Conservation (phyloP, 305 asterid species). For the Fraxinus dipetala region DNA sequence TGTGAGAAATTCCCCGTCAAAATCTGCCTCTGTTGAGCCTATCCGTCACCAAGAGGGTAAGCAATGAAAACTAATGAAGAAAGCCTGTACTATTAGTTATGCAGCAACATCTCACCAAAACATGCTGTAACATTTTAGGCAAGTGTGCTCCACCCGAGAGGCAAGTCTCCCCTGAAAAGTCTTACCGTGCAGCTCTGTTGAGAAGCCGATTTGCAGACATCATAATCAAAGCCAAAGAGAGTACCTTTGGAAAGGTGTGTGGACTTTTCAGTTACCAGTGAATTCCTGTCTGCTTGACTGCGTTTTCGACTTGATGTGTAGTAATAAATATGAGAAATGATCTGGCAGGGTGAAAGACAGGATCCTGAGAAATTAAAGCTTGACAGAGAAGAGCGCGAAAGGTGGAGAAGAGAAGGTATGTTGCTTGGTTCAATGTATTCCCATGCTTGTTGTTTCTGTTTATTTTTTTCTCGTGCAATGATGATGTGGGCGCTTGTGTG, state of each 20-base stretch:
- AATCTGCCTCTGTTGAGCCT: slow-evolving; percentile 37
- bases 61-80: slow-evolving; percentile 55
- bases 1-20: slow-evolving; percentile 35
- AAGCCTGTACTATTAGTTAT: slow-evolving; percentile 37
- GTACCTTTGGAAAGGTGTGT: slow-evolving; percentile 45
- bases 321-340: slow-evolving; percentile 17
- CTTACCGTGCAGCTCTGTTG: slow-evolving; percentile 76
- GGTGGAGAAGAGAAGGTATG: slow-evolving; percentile 63
- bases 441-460: neutral
- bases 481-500: neutral
- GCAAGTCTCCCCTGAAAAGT: slow-evolving; percentile 80
- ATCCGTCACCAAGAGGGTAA: slow-evolving; percentile 56
- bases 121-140: slow-evolving; percentile 58
- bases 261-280: slow-evolving; percentile 10
- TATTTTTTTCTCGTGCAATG: neutral
- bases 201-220: slow-evolving; percentile 76
- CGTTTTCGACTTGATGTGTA: slow-evolving; percentile 10
- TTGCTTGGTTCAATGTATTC: neutral
- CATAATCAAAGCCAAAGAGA: slow-evolving; percentile 74
- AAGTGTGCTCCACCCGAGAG: slow-evolving; percentile 64
- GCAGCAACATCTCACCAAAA: slow-evolving; percentile 52
- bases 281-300: slow-evolving; percentile 15
- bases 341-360: slow-evolving; percentile 52
- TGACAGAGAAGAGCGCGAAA: slow-evolving; percentile 65
- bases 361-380: slow-evolving; percentile 58